phyloP scores from a whole-genome alignment of 805 yeast species.

The Komagataella mondaviorum region DNA sequence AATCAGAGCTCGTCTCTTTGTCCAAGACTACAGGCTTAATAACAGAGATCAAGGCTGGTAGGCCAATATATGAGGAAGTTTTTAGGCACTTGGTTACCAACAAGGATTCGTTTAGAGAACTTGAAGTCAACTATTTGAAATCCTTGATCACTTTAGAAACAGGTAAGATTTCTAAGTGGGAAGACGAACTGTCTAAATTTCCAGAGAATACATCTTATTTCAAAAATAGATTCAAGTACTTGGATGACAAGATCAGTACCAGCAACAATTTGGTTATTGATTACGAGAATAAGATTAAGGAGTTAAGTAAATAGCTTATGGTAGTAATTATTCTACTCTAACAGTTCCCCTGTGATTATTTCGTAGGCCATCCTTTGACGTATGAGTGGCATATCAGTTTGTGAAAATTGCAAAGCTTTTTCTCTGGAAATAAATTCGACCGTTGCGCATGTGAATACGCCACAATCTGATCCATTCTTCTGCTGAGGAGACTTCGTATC shows the following conservation, averaged over 20 bases:
- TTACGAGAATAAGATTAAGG: conserved; percentile 30
- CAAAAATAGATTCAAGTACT: conserved; percentile 47
- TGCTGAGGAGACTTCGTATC: conserved; percentile 57
- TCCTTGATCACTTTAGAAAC: conserved; percentile 46
- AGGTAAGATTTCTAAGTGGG: conserved; percentile 47
- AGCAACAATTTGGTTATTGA: conserved; percentile 37
- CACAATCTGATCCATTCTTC: conserved; percentile 86
- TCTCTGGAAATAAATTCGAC: conserved; percentile 48
- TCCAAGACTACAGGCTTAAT: conserved; percentile 69
- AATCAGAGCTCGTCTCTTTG: conserved; percentile 60
- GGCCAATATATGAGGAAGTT: conserved; percentile 76
- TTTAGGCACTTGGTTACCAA: conserved; percentile 55
- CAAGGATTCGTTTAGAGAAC: conserved; percentile 34
- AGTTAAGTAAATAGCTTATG: conserved; percentile 8
- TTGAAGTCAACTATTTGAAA: conserved; percentile 51
- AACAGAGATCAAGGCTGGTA: conserved; percentile 55
- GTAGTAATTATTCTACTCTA: conserved; percentile 5
- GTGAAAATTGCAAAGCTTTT: conserved; percentile 37
- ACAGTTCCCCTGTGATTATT: conserved; percentile 18
- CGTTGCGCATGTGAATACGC: conserved; percentile 80
- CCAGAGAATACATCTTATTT: conserved; percentile 40
- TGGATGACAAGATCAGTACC: conserved; percentile 51
- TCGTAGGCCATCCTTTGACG: conserved; percentile 61
- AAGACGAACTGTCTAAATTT: conserved; percentile 55
- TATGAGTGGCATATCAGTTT: conserved; percentile 53